A percentile compares a stretch with the other conserved stretches of the same genome.
phyloP scores from a whole-genome alignment of 148 eudicot genomes.

The Bassia scoparia region DNA sequence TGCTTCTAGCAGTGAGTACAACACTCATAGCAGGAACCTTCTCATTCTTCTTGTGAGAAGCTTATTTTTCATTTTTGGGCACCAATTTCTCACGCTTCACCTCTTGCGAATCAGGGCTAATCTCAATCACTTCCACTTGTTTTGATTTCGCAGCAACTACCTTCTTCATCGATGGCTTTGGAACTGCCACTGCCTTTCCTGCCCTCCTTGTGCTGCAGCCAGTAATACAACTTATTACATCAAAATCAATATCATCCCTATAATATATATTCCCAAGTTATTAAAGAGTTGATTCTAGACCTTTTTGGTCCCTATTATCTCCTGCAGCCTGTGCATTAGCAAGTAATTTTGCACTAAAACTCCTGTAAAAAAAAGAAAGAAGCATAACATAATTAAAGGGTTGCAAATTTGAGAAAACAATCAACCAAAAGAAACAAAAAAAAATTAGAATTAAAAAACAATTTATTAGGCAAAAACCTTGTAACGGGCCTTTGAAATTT shows the following conservation, averaged over 20 bases:
- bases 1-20: conserved; percentile 73
- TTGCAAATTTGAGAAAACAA: no score
- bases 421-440: background rate
- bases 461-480: conserved; percentile 25
- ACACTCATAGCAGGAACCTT: conserved; percentile 39
- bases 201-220: conserved; percentile 19
- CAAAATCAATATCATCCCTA: conserved; percentile 1
- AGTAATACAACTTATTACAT: conserved; percentile 11
- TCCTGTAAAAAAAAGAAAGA: conserved; percentile 31
- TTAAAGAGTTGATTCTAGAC: background rate
- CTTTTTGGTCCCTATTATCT: conserved; percentile 43
- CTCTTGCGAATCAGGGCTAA: conserved; percentile 57
- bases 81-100: conserved; percentile 8
- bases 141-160: conserved; percentile 36
- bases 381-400: no score
- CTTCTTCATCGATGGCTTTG: conserved; percentile 42
- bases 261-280: background rate
- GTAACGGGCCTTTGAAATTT: conserved; percentile 51
- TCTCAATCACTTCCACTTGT: conserved; percentile 56
- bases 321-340: conserved; percentile 68
- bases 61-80: conserved; percentile 27
- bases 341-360: conserved; percentile 49
- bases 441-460: background rate
- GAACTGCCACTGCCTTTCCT: conserved; percentile 23
- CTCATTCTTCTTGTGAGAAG: conserved; percentile 34